Evolutionary conservation across 129 eudicot genomes (phyloP).

Genomic region (Arctium minus): DNA sequence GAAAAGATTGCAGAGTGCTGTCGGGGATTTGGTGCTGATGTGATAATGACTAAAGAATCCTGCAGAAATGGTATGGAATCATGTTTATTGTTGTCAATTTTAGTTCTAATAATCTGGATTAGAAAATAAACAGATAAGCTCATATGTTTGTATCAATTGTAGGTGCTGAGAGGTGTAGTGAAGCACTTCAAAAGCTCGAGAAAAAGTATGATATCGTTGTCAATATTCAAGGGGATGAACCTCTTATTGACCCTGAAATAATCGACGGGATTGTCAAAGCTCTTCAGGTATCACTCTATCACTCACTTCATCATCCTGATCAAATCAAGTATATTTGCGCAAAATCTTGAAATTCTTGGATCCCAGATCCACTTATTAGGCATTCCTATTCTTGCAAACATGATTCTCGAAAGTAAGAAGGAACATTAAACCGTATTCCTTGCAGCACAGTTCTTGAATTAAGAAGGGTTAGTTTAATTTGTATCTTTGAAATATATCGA

Average conservation of each 20-base stretch:
- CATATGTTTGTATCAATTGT: background rate
- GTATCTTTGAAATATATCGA: background rate
- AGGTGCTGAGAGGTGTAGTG: conserved; percentile 97
- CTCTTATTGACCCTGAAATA: conserved; percentile 95
- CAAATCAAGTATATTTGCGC: background rate
- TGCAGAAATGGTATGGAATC: conserved; percentile 69
- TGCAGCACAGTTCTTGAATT: background rate
- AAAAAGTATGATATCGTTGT: conserved; percentile 85
- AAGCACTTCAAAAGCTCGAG: conserved; percentile 79
- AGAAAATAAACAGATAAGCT: background rate
- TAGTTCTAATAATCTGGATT: background rate
- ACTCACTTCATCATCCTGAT: background rate
- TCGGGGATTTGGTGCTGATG: conserved; percentile 93
- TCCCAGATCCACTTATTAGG: background rate
- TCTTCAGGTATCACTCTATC: conserved; percentile 54
- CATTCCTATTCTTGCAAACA: background rate
- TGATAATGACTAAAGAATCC: conserved; percentile 89
- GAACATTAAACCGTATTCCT: background rate
- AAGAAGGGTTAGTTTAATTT: background rate
- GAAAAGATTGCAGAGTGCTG: conserved; percentile 90
- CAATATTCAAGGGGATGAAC: conserved; percentile 98
- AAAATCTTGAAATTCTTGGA: background rate
- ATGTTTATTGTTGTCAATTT: background rate
- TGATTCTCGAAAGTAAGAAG: background rate
- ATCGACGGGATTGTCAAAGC: conserved; percentile 96